Evolutionary conservation across 2,329 filamentous ascomycete species (phyloP), one percentile per base, ranked within the genome.

Genomic region (Pestalotiopsis sp.): DNA sequence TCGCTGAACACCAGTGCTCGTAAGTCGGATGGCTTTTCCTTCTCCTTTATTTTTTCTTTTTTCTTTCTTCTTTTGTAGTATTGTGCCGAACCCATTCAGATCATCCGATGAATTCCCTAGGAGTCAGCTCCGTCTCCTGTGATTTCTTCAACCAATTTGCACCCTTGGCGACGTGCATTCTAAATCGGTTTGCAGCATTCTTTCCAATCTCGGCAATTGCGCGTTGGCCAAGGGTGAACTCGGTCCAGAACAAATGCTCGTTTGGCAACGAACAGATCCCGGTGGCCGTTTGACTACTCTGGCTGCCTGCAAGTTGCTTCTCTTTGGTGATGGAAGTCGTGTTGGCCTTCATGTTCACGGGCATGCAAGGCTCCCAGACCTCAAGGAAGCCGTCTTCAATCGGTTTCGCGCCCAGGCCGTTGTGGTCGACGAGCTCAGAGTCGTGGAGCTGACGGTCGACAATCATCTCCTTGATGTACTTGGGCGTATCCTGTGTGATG

Each of bases 241-340:
- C 78, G 63, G 86, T 85, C 75, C 83, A 85, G 74, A 88, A 89
- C 2, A 90, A 77, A 69, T 86, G 84, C 13, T 84, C 78, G 14
- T 84, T 77, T 1, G 84, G 84, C 3, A 76, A 73, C 2, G 81
- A 76, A 72, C 87, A 89, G 31, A 80, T 81, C 78, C 11, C 70
- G 20, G 61, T 59, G 6, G 25, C 27, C 5, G 68, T 57, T 20
- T 68, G 67, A 14, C 71, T 52, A 17, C 36, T 23, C 45, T 67
- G n/a, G 62, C 67, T 65, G 27, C 74, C 68, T 7, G 73, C 63
- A 25, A 68, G 66, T 7, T 70, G 73, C 45, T 69, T 67, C 4
- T 74, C 71, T 52, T 73, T 20, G 20, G 20, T 27, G 20, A 36
- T 61, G 9, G 65, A 20, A 17, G 65, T 59, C 13, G 52, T 38